Evolutionary conservation across 495 filamentous ascomycete species (phyloP), one percentile per base, ranked within the genome.

Genomic region (Extremus antarcticus): DNA sequence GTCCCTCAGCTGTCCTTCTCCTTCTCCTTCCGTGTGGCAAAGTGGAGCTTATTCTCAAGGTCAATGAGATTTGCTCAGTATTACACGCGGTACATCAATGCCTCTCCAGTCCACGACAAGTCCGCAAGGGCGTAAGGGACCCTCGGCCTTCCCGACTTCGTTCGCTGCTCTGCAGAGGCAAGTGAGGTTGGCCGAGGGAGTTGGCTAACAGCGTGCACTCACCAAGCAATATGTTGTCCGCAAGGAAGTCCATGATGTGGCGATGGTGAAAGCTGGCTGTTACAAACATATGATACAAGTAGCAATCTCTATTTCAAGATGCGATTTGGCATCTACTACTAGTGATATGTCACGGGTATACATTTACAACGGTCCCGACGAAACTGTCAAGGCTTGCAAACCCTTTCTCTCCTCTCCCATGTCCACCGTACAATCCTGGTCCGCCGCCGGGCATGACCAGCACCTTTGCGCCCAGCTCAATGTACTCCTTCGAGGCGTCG

Each of bases 391-490:
- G 55, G 0, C 79, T 80, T n/a, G 78, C 78, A 46, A 76, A 69
- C 20, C 82, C 70, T 69, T 82, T 68, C 71, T 76, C 55, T 60
- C 76, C 64, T 67, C 80, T 65, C 73, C 80, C 64, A 70, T 67
- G 59, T 4, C 71, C 70, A 29, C 65, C 65, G 59, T 70, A 74
- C 48, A 77, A 53, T 0, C 72, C 74, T 47, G 74, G 70, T 1
- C 74, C 76, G 7, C 76, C 76, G 2, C 81, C 80, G 0, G 83
- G 84, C 78, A 88, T 82, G 4, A 97, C 74, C 51, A 98, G 71
- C 21, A 96, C 83, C 54, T 79, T 80, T 16, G 83, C 84, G 1
- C 84, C 91, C 11, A 87, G 60, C 68, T 94, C 87, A 40, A 96
- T 73, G 85, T 88, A 97, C 65, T 96, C 90, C 24, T 83, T 77